Evolutionary conservation across 2,329 filamentous ascomycete species (phyloP).

Genomic region (Sporothrix luriei): DNA sequence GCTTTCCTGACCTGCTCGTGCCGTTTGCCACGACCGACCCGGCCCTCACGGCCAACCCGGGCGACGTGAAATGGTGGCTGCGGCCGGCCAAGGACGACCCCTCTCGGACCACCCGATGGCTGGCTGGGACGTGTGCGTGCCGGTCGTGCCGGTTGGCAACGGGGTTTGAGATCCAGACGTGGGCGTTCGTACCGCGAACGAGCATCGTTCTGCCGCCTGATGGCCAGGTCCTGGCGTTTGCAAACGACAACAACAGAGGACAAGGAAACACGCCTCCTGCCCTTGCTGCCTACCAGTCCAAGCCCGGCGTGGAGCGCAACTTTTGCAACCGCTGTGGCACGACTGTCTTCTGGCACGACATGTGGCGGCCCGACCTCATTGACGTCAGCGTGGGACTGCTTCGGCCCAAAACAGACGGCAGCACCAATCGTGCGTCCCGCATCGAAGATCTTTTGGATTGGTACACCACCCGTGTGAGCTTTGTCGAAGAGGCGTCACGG

Average conservation of each 20-base stretch:
- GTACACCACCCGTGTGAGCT: conserved; percentile 61
- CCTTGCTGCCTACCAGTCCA: conserved; percentile 55
- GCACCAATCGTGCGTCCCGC: conserved; percentile 49
- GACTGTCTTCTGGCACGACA: conserved; percentile 64
- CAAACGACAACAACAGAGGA: neutral
- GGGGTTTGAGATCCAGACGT: conserved; percentile 66
- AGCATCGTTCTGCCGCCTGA: conserved; percentile 51
- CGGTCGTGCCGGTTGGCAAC: conserved; percentile 61
- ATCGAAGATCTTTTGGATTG: conserved; percentile 65
- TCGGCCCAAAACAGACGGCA: conserved; percentile 40
- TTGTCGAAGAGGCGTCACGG: conserved; percentile 54
- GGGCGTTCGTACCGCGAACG: conserved; percentile 65
- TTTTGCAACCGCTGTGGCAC: conserved; percentile 67
- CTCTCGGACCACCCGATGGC: conserved; percentile 45
- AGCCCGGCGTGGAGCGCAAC: conserved; percentile 56
- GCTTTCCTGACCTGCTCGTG: conserved; percentile 57
- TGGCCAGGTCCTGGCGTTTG: conserved; percentile 7
- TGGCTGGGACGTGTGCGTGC: conserved; percentile 64
- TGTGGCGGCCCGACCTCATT: conserved; percentile 56
- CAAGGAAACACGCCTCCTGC: neutral
- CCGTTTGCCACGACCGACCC: conserved; percentile 45
- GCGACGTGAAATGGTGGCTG: conserved; percentile 64
- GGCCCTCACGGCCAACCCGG: conserved; percentile 45
- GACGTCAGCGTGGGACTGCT: conserved; percentile 67
- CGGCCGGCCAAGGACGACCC: conserved; percentile 39